phyloP scores from a whole-genome alignment of 1,139 yeast species.

The Pichia inconspicua region DNA sequence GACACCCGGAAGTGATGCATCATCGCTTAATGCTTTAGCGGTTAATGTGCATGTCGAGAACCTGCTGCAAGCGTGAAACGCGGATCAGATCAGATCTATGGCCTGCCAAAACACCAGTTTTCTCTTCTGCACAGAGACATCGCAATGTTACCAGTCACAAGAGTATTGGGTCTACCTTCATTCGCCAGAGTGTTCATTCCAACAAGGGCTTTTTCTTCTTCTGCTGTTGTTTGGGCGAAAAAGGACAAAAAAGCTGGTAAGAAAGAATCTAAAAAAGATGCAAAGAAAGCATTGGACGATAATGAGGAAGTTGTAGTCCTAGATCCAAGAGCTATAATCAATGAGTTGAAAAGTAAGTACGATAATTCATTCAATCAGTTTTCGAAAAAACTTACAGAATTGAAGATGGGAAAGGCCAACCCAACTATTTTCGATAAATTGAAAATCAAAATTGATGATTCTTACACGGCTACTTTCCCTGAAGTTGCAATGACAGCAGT shows the following conservation, averaged over 20 bases:
- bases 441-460: slow-evolving; percentile 41
- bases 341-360: slow-evolving; percentile 40
- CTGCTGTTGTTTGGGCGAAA: slow-evolving; percentile 9
- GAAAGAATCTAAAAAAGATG: slow-evolving; percentile 8
- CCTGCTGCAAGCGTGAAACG: not conserved
- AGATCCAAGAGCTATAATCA: slow-evolving; percentile 30
- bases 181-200: not conserved
- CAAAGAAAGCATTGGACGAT: slow-evolving; percentile 9
- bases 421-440: slow-evolving; percentile 60
- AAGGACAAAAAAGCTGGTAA: slow-evolving; percentile 12
- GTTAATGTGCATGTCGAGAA: too few species aligned
- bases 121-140: not conserved
- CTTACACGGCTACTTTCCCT: slow-evolving; percentile 41
- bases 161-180: not conserved
- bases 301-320: slow-evolving; percentile 19
- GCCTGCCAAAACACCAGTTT: too few species aligned
- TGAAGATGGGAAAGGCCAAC: slow-evolving; percentile 61
- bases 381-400: slow-evolving; percentile 48
- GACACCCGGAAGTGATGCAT: not conserved
- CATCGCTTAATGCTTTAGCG: too few species aligned
- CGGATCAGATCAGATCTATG: too few species aligned
- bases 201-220: slow-evolving; percentile 6
- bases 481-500: slow-evolving; percentile 69
- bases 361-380: slow-evolving; percentile 45
- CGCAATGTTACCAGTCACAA: not conserved